Percentiles rank a stretch among this genome's conserved stretches.
These are phyloP conservation scores for Globisporangium megalacanthum DNA, from an alignment of 352 stramenopile genomes.

Conservation along the genomic window DNA sequence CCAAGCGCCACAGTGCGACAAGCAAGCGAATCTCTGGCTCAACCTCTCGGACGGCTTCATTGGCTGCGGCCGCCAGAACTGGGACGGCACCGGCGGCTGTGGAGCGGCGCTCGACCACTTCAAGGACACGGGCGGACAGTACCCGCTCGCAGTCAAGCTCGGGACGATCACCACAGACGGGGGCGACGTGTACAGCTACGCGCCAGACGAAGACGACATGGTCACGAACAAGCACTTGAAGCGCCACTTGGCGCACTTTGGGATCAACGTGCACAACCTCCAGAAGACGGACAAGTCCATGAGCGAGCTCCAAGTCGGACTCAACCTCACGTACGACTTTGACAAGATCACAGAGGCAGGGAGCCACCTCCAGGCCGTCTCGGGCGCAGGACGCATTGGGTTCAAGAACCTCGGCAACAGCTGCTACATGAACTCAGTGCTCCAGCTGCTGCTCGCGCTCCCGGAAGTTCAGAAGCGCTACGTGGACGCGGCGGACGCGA, in stretches of 20 bases:
- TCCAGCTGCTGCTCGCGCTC: conserved; percentile 91
- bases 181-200: conserved; percentile 98
- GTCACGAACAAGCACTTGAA: conserved; percentile 94
- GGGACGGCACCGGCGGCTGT: conserved; percentile 95
- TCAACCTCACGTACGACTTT: conserved; percentile 99
- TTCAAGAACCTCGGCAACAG: conserved; percentile 99
- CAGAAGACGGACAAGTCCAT: conserved; percentile 99
- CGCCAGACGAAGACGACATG: conserved; percentile 96
- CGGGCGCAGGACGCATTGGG: conserved; percentile 90
- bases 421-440: conserved; percentile 99
- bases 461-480: conserved; percentile 74
- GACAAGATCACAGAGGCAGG: conserved; percentile 97
- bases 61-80: conserved; percentile 89
- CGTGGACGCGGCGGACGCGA: conserved; percentile 44
- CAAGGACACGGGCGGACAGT: conserved; percentile 88
- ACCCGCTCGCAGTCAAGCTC: conserved; percentile 97
- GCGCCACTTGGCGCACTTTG: conserved; percentile 93
- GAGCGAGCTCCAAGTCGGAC: conserved; percentile 95
- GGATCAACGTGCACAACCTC: conserved; percentile 92
- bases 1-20: conserved; percentile 91
- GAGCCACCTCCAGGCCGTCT: conserved; percentile 88
- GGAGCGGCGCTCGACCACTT: conserved; percentile 96
- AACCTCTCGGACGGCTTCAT: conserved; percentile 94
- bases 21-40: conserved; percentile 98
- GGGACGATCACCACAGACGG: conserved; percentile 95